Evolutionary conservation across 2,329 filamentous ascomycete genomes (phyloP).

Genomic region (Exserohilum rostratum): DNA sequence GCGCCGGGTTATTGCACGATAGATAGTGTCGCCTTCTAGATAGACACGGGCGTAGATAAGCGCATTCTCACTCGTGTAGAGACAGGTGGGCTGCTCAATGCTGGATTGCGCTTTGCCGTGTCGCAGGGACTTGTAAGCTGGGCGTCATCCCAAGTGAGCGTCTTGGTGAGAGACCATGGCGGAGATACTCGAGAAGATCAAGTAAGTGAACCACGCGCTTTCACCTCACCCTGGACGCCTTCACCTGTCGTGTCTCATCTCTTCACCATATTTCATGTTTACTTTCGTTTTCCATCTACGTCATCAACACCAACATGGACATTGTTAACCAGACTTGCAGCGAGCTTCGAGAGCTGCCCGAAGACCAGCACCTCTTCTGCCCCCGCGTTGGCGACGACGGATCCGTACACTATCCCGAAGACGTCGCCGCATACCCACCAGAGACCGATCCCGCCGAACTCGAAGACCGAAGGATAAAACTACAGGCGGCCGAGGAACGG

Average conservation of each 20-base stretch:
- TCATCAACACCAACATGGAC: conserved; percentile 16
- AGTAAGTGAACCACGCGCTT: conserved; percentile 29
- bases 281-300: background rate
- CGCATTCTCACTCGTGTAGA: conserved; percentile 2
- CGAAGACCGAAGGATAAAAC: conserved; percentile 37
- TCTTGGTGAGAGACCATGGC: conserved; percentile 33
- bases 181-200: conserved; percentile 43
- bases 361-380: conserved; percentile 56
- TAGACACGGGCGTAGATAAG: conserved; percentile 9
- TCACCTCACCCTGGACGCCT: background rate
- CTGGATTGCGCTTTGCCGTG: conserved; percentile 13
- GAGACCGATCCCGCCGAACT: conserved; percentile 38
- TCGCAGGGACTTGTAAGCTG: conserved; percentile 7
- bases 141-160: conserved; percentile 7
- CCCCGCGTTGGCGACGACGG: conserved; percentile 49
- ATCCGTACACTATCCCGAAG: conserved; percentile 54
- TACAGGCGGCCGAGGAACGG: conserved; percentile 49
- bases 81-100: conserved; percentile 15
- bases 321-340: conserved; percentile 33
- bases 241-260: background rate
- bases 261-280: background rate
- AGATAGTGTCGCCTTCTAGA: conserved; percentile 15
- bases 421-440: conserved; percentile 40
- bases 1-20: conserved; percentile 5
- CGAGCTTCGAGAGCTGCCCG: conserved; percentile 46